phyloP scores from a whole-genome alignment of 2,329 filamentous ascomycete genomes.

The Aureobasidium uvarum region DNA sequence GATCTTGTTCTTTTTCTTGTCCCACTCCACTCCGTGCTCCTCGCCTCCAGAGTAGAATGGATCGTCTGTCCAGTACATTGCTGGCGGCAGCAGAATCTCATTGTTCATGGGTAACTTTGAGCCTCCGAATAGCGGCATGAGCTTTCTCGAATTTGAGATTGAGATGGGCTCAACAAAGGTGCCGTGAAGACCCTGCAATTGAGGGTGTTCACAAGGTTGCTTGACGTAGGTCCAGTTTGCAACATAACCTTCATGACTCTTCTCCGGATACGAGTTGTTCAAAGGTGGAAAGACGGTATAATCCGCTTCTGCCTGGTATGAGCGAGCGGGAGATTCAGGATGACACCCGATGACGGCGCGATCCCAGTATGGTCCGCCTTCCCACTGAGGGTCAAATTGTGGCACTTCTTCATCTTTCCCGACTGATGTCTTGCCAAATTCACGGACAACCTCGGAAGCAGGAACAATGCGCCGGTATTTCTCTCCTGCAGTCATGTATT shows the following conservation, averaged over 20 bases:
- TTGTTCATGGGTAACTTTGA: conserved; percentile 53
- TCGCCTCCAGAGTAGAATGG: conserved; percentile 46
- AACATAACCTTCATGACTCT: conserved; percentile 48
- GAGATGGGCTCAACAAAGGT: conserved; percentile 52
- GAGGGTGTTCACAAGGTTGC: conserved; percentile 48
- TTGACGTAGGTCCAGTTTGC: conserved; percentile 49
- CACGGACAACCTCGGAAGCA: conserved; percentile 35
- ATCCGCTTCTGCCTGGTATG: conserved; percentile 38
- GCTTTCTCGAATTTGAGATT: conserved; percentile 43
- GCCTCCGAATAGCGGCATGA: conserved; percentile 53
- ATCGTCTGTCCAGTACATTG: conserved; percentile 51
- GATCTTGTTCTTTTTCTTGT: conserved; percentile 43
- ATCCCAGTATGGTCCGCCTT: conserved; percentile 44
- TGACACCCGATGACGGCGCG: conserved; percentile 45
- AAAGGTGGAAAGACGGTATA: conserved; percentile 42
- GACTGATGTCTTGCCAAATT: conserved; percentile 33
- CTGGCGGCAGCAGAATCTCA: conserved; percentile 52
- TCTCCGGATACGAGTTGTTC: conserved; percentile 33
- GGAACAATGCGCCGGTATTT: conserved; percentile 36
- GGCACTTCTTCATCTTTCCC: conserved; percentile 34
- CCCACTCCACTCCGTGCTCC: conserved; percentile 44
- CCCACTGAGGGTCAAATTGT: conserved; percentile 38
- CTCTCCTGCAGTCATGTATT: conserved; percentile 40
- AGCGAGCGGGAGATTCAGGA: conserved; percentile 41
- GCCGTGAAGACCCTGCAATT: conserved; percentile 49